Conservation (phyloP, 169 alveolate genomes). For the Eimeria brunetti region DNA sequence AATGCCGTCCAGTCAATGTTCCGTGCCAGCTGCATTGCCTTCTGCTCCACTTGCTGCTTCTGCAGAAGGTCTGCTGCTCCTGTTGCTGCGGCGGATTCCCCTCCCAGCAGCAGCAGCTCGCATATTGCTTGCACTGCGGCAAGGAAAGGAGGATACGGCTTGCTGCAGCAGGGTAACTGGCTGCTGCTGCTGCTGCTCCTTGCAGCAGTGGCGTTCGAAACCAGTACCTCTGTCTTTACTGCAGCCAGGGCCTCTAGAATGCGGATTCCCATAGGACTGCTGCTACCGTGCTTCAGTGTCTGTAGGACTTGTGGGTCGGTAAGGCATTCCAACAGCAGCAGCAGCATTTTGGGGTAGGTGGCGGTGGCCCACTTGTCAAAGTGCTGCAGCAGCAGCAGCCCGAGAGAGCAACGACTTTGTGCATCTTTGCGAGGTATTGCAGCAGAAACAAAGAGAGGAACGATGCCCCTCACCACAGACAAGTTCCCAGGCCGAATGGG, state of each 20-base stretch:
- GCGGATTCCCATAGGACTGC: conserved; percentile 22
- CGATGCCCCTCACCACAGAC: conserved; percentile 55
- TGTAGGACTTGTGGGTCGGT: conserved; percentile 3
- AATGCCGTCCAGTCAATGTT: conserved; percentile 27
- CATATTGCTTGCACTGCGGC: conserved; percentile 61
- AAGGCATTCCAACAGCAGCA: conserved; percentile 56
- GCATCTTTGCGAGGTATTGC: conserved; percentile 24
- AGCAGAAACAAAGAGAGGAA: conserved; percentile 48
- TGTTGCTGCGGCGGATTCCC: conserved; percentile 1
- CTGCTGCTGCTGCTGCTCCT: conserved; percentile 20
- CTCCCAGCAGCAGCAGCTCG: conserved; percentile 59
- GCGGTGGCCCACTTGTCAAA: conserved; percentile 43
- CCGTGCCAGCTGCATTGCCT: conserved; percentile 3
- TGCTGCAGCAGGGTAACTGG: conserved; percentile 57
- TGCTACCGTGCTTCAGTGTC: conserved; percentile 19
- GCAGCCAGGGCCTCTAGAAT: conserved; percentile 25
- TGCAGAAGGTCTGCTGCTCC: conserved; percentile 5
- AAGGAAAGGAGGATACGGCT: conserved; percentile 28
- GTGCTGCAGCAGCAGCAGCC: conserved; percentile 46
- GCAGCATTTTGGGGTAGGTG: conserved; percentile 54
- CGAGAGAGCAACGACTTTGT: conserved; percentile 51
- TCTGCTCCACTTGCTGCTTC: conserved; percentile 33
- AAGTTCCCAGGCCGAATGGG: conserved; percentile 48
- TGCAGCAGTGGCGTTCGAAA: not conserved
- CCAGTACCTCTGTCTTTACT: conserved; percentile 10